Evolutionary conservation across 176 grass and related monocot species (phyloP), one percentile per base, ranked within the genome.

Genomic region (Triticum turgidum): DNA sequence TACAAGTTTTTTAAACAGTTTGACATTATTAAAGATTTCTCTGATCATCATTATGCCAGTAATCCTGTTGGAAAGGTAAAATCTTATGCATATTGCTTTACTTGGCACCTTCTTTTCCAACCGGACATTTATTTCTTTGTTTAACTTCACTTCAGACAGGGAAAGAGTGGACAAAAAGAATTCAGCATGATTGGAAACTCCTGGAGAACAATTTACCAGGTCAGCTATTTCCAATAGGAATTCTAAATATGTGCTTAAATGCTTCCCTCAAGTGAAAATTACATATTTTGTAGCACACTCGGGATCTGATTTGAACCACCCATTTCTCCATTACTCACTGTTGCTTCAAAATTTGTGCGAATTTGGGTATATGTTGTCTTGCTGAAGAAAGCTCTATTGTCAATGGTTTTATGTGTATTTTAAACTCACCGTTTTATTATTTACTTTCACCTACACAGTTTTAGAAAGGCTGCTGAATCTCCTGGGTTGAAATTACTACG

Each of bases 201-300:
- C 76, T 98, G 44, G 92, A 95, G 86, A 95, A 95, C 25, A 80
- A 95, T 89, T 89, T 98, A 79, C 95, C 95, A 88, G 93, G 95
- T 95, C 67, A 77, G 82, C 17, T 33, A 80, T 84, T 47, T 49
- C 47, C 12, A 49, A 49, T 49, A 47, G 18, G 27, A 83, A 22
- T 74, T 83, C 18, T 86, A 11, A 32, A 49, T 10, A 20, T 44
- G 25, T 81, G 39, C 2, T 65, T 81, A 81, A 64, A 54, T 81
- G 41, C 25, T n/a, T 22, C 27, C 37, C 61, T 15, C 15, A 29
- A 65, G 38, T 18, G 22, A 65, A 80, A 65, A 25, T 6, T 5
- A 0, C 4, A 80, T 30, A 45, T 47, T 80, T 80, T 47, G 1
- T 42, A 64, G 77, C 61, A 80, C 22, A 6, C 41, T 32, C 25